Base-by-base conservation (phyloP, 2,329 filamentous ascomycete genomes). In the Cladophialophora psammophila region DNA sequence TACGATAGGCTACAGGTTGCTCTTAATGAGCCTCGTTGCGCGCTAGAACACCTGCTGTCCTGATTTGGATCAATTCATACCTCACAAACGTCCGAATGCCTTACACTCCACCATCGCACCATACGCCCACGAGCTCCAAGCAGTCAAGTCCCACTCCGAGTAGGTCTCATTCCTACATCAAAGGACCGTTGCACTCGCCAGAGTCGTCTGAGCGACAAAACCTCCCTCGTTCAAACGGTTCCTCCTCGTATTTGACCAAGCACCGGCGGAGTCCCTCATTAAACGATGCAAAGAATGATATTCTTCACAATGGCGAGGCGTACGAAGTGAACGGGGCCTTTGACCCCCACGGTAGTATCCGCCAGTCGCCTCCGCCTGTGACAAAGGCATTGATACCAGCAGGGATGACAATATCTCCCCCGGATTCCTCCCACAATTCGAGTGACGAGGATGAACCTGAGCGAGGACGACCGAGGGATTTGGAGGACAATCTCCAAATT, bases 381-480 rank as follows among this genome's bases (percentile, higher is more conserved):
- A 92, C 89, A 70, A 88, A 92, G 80, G 86, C 88, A 67, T 82
- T 87, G 70, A 95, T 97, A 78, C 93, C 93, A 50, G 87, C 88
- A 69, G 93, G 92, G 68, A 93, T 92, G 70, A 88, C 97, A 73
- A 91, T 96, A 66, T 97, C 94, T 0, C 94, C 94, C 40, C 94
- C 94, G 9, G 94, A 97, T 74, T 97, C 94, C 38, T 86, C 87
- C 6, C 86, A 87, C 45, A 91, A 90, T 72, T 94, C 90, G 32
- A 93, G 94, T 78, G 94, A 97, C 76, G 93, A 96, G 72, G 93
- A 96, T 75, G 89, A 87, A 72, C 69, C 76, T 32, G 74, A 65
- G 72, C 83, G 76, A 57, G 71, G 72, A 54, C 66, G 71, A 31
- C 58, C 71, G n/a, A 69, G 74, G 64, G 69, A 77, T 66, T 78